Evolutionary conservation across 768 basidiomycete genomes (phyloP), one percentile per base, ranked within the genome.

Genomic region (Trametes cingulata): DNA sequence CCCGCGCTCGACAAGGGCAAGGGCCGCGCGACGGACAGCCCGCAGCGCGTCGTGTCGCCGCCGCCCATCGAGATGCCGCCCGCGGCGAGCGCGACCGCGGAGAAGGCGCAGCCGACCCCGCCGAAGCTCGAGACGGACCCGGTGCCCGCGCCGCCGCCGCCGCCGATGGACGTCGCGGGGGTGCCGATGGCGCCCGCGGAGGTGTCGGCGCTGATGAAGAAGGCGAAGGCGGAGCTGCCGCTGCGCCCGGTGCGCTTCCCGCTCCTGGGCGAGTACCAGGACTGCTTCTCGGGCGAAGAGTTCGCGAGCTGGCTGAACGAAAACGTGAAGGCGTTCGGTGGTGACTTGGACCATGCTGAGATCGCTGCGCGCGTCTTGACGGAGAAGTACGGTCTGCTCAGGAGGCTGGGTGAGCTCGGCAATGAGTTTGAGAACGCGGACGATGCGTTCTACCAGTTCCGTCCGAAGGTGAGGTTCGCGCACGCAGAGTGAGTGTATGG

Each of bases 231-330:
- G 0, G 88, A 92, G 65, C 75, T 94, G n/a, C 84, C 82, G 17
- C 76, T 93, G 29, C 82, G 86, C 35, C 75, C 88, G 7, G 79
- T 94, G 29, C 85, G 87, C 37, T 85, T 93, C 75, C 87, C 93
- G 0, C 75, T 94, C 14, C 69, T 94, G 12, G 92, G 92, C 46
- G 91, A 93, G 76, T 94, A 94, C 63, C 80, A 86, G 27, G 88
- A 92, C 58, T 88, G 89, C 59, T 95, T 96, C 74, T 86, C 85
- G 15, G 95, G 95, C 27, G 93, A 93, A 41, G 94, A 96, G 64
- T 88, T 97, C 63, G 90, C 88, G 9, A 80, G 82, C 5, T 97
- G 93, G 93, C 73, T 97, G 56, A 85, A 85, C 58, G 83, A 81
- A 58, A 87, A 90, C 63, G 86, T 95, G 2, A 83, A 85, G 61